Conservation (phyloP, 768 basidiomycete species). For the Coprinopsis cinerea region DNA sequence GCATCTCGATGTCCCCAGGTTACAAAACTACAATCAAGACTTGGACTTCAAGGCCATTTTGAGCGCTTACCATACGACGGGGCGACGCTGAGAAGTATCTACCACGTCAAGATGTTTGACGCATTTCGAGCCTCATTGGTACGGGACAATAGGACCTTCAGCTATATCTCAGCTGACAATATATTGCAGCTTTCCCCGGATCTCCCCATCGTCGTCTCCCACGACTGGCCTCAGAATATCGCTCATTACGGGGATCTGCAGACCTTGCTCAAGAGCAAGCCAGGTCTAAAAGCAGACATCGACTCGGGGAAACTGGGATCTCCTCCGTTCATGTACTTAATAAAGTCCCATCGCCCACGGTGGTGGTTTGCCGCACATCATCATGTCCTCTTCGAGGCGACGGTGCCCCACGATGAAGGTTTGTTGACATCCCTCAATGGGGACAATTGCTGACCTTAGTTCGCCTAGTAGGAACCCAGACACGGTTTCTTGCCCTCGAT, state of each 20-base stretch:
- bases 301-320: no score
- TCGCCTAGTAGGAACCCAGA: constrained; percentile 27
- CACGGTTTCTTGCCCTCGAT: constrained; percentile 84
- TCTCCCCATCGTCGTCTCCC: constrained; percentile 90
- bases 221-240: constrained; percentile 92
- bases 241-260: constrained; percentile 72
- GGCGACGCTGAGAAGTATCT: constrained; percentile 71
- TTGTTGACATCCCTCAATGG: no score
- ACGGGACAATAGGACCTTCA: background rate
- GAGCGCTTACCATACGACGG: constrained; percentile 81
- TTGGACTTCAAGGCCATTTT: constrained; percentile 60
- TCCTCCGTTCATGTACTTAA: constrained; percentile 75
- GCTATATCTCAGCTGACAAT: constrained; percentile 18
- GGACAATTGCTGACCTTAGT: no score
- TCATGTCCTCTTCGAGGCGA: constrained; percentile 81
- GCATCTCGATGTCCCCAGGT: constrained; percentile 10
- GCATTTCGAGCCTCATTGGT: constrained; percentile 74
- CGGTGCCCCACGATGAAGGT: constrained; percentile 46
- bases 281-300: constrained; percentile 74
- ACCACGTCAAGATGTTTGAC: constrained; percentile 86
- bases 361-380: constrained; percentile 96
- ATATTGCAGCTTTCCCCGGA: constrained; percentile 53
- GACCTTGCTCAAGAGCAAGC: constrained; percentile 66
- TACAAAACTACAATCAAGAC: no score
- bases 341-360: constrained; percentile 63